Evolutionary conservation across 2,329 filamentous ascomycete genomes (phyloP).

Genomic region (Cordyceps sp.): DNA sequence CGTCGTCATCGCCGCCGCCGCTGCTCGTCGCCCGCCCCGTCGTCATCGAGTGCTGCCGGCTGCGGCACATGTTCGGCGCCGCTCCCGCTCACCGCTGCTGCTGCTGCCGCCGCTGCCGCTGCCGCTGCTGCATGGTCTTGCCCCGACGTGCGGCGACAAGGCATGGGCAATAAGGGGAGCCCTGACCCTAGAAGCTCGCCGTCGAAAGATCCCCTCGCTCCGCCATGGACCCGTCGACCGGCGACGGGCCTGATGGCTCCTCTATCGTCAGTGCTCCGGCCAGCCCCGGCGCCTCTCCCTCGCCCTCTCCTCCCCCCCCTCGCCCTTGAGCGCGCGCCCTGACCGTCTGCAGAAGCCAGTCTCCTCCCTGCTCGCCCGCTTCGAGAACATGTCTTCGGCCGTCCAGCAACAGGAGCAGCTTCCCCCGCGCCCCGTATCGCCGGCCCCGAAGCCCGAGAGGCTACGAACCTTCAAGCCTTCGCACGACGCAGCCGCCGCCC

Average conservation of each 20-base stretch:
- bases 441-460: slow-evolving; percentile 25
- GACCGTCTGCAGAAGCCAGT: slow-evolving; percentile 48
- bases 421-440: slow-evolving; percentile 17
- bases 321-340: neutral
- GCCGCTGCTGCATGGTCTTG: too few relatives aligned
- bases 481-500: slow-evolving; percentile 12
- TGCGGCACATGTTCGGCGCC: too few relatives aligned
- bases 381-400: slow-evolving; percentile 48
- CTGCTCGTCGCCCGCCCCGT: too few relatives aligned
- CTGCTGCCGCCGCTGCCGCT: too few relatives aligned
- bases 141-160: neutral
- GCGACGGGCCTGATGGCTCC: slow-evolving; percentile 54
- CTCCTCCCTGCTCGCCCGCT: slow-evolving; percentile 64
- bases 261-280: slow-evolving; percentile 53
- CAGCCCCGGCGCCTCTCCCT: too few relatives aligned
- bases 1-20: too few relatives aligned
- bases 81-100: too few relatives aligned
- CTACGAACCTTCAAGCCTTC: slow-evolving; percentile 23
- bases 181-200: neutral
- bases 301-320: neutral
- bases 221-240: slow-evolving; percentile 14
- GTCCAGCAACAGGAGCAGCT: slow-evolving; percentile 7
- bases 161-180: too few relatives aligned
- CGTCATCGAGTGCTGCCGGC: too few relatives aligned
- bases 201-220: slow-evolving; percentile 8